phyloP scores from a whole-genome alignment of 176 grass and related monocot species.

The Tillandsia leiboldiana region DNA sequence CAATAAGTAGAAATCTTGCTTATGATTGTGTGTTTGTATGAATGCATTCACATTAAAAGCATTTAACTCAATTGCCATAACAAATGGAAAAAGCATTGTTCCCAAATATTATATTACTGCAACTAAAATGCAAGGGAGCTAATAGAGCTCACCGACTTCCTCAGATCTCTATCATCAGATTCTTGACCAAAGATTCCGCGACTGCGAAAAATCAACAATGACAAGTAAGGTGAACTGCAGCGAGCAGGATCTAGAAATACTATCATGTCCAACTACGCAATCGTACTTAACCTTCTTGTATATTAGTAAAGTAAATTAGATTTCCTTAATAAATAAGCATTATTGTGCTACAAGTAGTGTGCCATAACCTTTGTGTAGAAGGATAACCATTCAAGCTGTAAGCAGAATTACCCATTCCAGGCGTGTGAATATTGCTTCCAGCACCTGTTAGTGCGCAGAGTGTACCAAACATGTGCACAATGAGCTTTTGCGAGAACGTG shows the following conservation, averaged over 20 bases:
- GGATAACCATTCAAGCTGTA: slow-evolving; percentile 90
- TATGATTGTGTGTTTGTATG: too few relatives aligned
- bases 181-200: slow-evolving; percentile 17
- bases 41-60: background rate
- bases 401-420: slow-evolving; percentile 88
- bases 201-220: slow-evolving; percentile 33
- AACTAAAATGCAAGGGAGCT: background rate
- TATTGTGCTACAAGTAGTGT: slow-evolving; percentile 68
- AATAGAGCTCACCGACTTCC: slow-evolving; percentile 30
- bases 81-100: background rate
- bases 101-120: background rate
- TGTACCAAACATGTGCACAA: slow-evolving; percentile 85
- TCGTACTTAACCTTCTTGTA: slow-evolving; percentile 10
- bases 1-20: too few relatives aligned
- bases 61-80: background rate
- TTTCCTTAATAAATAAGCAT: slow-evolving; percentile 26
- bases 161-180: slow-evolving; percentile 22
- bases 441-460: slow-evolving; percentile 84
- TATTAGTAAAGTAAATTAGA: slow-evolving; percentile 22
- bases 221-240: slow-evolving; percentile 13
- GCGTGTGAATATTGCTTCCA: slow-evolving; percentile 96
- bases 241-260: background rate
- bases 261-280: background rate
- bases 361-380: slow-evolving; percentile 98
- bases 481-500: slow-evolving; percentile 54